These are phyloP conservation scores for Punctularia strigosozonata DNA, from an alignment of 768 basidiomycete genomes.

Conservation along the genomic window DNA sequence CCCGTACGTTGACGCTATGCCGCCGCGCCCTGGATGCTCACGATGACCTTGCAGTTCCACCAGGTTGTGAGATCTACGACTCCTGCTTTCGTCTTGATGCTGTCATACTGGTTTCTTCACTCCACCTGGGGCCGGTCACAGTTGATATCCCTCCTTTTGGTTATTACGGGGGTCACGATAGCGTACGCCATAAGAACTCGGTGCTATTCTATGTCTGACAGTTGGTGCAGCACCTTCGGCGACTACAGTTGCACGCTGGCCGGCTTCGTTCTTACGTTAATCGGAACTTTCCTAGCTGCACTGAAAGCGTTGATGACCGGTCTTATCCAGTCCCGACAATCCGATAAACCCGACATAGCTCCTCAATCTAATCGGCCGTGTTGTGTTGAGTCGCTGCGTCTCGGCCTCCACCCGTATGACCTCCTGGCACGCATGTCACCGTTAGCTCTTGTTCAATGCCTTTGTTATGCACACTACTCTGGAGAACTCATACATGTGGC, in stretches of 20 bases:
- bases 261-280: conserved; percentile 79
- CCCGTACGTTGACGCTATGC: conserved; percentile 43
- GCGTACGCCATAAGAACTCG: conserved; percentile 42
- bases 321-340: conserved; percentile 48
- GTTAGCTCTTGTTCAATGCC: conserved; percentile 81
- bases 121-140: conserved; percentile 48
- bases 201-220: neutral
- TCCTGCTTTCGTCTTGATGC: conserved; percentile 81
- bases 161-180: conserved; percentile 82
- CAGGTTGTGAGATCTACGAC: conserved; percentile 92
- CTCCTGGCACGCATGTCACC: conserved; percentile 86
- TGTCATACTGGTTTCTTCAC: conserved; percentile 61
- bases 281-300: conserved; percentile 87
- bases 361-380: too few species aligned
- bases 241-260: conserved; percentile 86
- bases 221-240: conserved; percentile 65
- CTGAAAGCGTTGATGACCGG: conserved; percentile 91
- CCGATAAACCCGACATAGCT: conserved; percentile 9
- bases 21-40: neutral
- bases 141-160: conserved; percentile 66
- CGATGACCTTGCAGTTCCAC: conserved; percentile 56
- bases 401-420: conserved; percentile 65
- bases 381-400: too few species aligned
- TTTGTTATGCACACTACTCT: conserved; percentile 59
- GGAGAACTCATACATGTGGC: conserved; percentile 70